Conservation (phyloP, 306 rosid genomes). For the Comarum palustre region DNA sequence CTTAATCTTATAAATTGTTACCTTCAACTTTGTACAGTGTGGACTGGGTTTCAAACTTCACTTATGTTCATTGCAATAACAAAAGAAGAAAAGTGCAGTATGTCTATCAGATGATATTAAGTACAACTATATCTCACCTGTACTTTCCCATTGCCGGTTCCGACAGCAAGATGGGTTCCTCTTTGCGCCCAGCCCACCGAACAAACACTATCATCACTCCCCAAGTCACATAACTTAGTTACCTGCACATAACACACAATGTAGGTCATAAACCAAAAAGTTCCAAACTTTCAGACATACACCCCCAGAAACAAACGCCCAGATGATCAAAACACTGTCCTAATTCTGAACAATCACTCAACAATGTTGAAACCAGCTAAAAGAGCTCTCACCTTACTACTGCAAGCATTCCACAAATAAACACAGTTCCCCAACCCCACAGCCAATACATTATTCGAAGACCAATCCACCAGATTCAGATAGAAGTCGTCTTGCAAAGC, state of each 20-base stretch:
- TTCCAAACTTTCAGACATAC: slow-evolving; percentile 9
- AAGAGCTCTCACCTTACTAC: slow-evolving; percentile 70
- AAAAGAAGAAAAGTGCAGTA: background rate
- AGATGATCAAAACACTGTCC: slow-evolving; percentile 1
- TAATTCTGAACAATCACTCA: background rate
- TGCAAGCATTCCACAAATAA: slow-evolving; percentile 98
- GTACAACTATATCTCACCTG: slow-evolving; percentile 53
- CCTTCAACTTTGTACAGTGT: background rate
- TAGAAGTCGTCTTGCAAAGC: slow-evolving; percentile 96
- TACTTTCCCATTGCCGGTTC: slow-evolving; percentile 87
- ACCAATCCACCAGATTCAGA: slow-evolving; percentile 97
- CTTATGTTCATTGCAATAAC: background rate
- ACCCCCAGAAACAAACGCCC: background rate
- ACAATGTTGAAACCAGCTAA: background rate
- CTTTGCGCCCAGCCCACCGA: slow-evolving; percentile 99
- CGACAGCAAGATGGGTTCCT: slow-evolving; percentile 94
- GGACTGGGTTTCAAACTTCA: background rate
- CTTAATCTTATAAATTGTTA: background rate
- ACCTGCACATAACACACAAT: slow-evolving; percentile 54
- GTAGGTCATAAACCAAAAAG: background rate
- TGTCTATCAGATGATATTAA: background rate
- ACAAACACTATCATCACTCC: slow-evolving; percentile 84
- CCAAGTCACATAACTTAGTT: slow-evolving; percentile 93
- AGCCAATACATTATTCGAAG: slow-evolving; percentile 86
- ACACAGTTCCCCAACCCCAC: slow-evolving; percentile 96